These are phyloP conservation scores for Bauhinia variegata DNA, from an alignment of 306 rosid species.

Conservation along the genomic window DNA sequence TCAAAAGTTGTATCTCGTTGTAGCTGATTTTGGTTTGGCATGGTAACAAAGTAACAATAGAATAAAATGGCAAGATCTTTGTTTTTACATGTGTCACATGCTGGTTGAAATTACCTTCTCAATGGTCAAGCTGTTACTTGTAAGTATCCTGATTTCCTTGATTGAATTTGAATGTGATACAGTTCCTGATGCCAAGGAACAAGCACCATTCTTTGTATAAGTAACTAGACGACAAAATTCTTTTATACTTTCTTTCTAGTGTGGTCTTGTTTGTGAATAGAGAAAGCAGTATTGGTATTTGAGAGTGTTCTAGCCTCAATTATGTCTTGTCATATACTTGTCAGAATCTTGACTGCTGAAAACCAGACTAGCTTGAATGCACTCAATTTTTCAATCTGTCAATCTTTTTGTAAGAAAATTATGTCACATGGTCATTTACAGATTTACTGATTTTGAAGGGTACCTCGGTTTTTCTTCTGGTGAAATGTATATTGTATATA, in stretches of 20 bases:
- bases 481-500: constrained; percentile 17
- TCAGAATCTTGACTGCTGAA: constrained; percentile 21
- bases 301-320: constrained; percentile 15
- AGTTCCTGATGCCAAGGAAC: constrained; percentile 25
- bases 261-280: constrained; percentile 25
- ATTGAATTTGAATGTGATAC: constrained; percentile 10
- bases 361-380: constrained; percentile 2
- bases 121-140: constrained; percentile 22
- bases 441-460: constrained; percentile 24
- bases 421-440: not conserved
- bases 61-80: not conserved
- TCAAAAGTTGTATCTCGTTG: not conserved
- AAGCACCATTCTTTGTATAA: constrained; percentile 19
- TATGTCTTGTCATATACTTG: constrained; percentile 4
- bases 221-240: constrained; percentile 17
- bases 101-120: constrained; percentile 18
- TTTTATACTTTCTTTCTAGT: constrained; percentile 11
- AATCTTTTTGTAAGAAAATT: not conserved
- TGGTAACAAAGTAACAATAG: not conserved
- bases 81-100: not conserved
- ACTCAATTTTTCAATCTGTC: not conserved
- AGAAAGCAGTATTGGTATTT: constrained; percentile 22
- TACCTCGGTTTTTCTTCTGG: not conserved
- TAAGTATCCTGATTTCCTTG: constrained; percentile 29
- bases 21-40: not conserved